A percentile compares a stretch with the other conserved stretches of the same genome.
Conservation (phyloP, 129 eudicot species). For the Pittosporum tobira region DNA sequence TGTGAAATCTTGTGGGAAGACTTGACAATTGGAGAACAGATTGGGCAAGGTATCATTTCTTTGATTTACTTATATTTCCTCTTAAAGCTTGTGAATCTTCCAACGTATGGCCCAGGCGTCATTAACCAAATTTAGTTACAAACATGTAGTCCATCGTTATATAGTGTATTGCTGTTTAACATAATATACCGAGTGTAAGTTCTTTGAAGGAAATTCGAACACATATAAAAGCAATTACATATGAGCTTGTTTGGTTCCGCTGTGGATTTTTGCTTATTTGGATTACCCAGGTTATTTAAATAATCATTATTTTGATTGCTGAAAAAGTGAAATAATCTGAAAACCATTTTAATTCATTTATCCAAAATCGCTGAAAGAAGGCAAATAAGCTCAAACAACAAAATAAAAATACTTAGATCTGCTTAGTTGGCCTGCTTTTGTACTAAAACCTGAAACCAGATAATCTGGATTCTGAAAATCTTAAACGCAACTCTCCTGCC, state of each 20-base stretch:
- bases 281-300: too few species aligned
- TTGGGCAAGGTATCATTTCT: constrained; percentile 74
- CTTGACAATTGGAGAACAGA: constrained; percentile 80
- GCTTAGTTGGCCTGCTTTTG: background rate
- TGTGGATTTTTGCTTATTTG: background rate
- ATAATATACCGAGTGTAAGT: background rate
- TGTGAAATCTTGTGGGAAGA: constrained; percentile 97
- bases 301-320: background rate
- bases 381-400: too few species aligned
- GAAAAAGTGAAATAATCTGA: background rate
- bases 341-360: too few species aligned
- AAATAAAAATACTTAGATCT: background rate
- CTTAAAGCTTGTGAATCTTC: background rate
- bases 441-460: too few species aligned
- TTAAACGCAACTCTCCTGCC: too few species aligned
- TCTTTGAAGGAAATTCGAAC: background rate
- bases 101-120: background rate
- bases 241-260: background rate
- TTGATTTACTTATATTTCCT: background rate
- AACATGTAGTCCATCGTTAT: background rate
- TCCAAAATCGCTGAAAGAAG: too few species aligned
- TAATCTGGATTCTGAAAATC: too few species aligned
- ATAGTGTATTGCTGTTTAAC: background rate
- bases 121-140: background rate
- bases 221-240: background rate